Evolutionary conservation across 495 filamentous ascomycete genomes (phyloP).

Genomic region (Neurospora sp.): DNA sequence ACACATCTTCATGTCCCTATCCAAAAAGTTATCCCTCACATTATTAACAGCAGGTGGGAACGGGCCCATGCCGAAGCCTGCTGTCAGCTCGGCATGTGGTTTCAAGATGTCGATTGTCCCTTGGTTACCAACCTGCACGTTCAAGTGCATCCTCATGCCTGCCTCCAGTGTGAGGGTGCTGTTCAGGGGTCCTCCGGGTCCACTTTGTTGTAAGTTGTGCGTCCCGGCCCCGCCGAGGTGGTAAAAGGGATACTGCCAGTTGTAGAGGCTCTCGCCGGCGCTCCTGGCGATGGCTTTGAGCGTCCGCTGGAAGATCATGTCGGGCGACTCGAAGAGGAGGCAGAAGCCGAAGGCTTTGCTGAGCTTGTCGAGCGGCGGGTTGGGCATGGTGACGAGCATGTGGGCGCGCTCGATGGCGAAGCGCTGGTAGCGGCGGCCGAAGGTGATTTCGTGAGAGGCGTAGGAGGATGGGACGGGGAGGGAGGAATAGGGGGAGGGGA

Average conservation of each 20-base stretch:
- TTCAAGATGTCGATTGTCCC: constrained; percentile 22
- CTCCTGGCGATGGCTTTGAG: constrained; percentile 27
- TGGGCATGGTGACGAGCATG: constrained; percentile 46
- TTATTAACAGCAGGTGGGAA: constrained; percentile 20
- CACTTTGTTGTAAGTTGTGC: constrained; percentile 8
- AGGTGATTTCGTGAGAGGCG: constrained; percentile 54
- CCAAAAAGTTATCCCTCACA: constrained; percentile 18
- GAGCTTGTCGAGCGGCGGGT: constrained; percentile 38
- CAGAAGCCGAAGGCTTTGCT: constrained; percentile 57
- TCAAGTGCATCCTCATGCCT: not conserved
- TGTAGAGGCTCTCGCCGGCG: constrained; percentile 42
- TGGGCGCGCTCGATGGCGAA: constrained; percentile 53
- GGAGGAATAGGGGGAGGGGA: constrained; percentile 10
- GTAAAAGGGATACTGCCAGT: constrained; percentile 53
- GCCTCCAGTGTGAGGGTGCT: not conserved
- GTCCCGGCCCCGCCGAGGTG: constrained; percentile 61
- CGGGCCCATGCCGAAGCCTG: constrained; percentile 33
- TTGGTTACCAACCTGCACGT: constrained; percentile 21
- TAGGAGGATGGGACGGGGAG: constrained; percentile 36
- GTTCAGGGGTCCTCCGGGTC: not conserved
- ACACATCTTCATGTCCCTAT: constrained; percentile 32
- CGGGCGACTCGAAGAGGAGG: constrained; percentile 42
- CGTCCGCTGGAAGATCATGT: constrained; percentile 39
- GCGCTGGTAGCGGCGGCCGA: constrained; percentile 61
- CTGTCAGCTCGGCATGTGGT: constrained; percentile 16